Percentiles rank a stretch among this genome's conserved stretches.
These are phyloP conservation scores for Evansstolkia leycettana DNA, from an alignment of 495 filamentous ascomycete genomes.

Conservation along the genomic window DNA sequence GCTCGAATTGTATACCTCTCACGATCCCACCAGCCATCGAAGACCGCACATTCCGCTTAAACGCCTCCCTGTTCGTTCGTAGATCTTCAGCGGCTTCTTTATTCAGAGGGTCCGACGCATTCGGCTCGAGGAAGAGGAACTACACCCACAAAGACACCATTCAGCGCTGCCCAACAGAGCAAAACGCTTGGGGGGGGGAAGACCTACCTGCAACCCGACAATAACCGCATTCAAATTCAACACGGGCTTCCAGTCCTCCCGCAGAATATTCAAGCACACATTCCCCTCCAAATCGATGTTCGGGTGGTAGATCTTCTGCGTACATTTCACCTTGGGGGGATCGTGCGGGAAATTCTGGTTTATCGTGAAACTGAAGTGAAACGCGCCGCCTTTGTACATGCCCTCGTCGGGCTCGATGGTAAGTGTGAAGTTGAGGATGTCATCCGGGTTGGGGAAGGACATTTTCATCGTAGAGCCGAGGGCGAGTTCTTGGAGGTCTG, in stretches of 20 bases:
- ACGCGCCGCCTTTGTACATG: constrained; percentile 86
- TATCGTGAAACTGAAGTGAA: constrained; percentile 85
- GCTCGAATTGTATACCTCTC: constrained; percentile 58
- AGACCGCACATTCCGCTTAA: constrained; percentile 78
- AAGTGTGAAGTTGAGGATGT: constrained; percentile 91
- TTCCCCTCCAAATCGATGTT: constrained; percentile 98
- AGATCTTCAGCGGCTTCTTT: constrained; percentile 96
- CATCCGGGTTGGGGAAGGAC: constrained; percentile 84
- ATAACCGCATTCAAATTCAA: constrained; percentile 94
- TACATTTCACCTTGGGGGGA: constrained; percentile 94
- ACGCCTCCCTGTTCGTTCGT: constrained; percentile 65
- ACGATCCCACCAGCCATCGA: constrained; percentile 78
- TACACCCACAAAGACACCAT: constrained; percentile 18
- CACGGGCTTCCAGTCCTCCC: constrained; percentile 98
- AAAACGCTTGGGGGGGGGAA: neutral
- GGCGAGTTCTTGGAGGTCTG: constrained; percentile 87
- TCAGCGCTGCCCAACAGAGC: neutral
- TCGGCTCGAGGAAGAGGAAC: constrained; percentile 96
- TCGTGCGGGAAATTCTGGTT: constrained; percentile 95
- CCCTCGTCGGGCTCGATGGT: constrained; percentile 94
- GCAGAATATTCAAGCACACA: constrained; percentile 90
- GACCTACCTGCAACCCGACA: constrained; percentile 72
- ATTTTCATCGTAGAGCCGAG: constrained; percentile 87
- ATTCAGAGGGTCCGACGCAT: constrained; percentile 92
- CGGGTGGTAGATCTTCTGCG: constrained; percentile 97